phyloP scores from a whole-genome alignment of 176 grass and related monocot genomes.

The Bothriochloa decipiens region DNA sequence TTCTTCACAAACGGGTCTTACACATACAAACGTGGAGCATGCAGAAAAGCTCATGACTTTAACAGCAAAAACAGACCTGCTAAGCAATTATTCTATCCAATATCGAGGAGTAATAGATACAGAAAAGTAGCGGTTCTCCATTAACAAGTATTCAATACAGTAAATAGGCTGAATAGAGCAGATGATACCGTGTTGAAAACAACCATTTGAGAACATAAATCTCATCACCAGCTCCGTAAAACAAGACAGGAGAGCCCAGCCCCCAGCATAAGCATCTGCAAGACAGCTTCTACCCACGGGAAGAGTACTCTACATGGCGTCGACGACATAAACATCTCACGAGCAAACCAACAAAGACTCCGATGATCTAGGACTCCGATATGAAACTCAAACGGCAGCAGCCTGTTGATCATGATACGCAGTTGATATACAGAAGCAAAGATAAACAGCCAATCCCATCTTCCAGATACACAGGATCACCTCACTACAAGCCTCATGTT shows the following conservation, averaged over 20 bases:
- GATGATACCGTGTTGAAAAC: conserved; percentile 12
- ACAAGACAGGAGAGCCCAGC: conserved; percentile 17
- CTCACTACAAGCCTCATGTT: conserved; percentile 29
- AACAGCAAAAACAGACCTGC: neutral
- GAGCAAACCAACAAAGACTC: conserved; percentile 42
- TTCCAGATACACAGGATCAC: conserved; percentile 9
- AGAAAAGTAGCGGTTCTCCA: neutral
- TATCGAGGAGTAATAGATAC: neutral
- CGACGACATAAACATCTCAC: conserved; percentile 35
- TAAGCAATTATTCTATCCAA: conserved; percentile 15
- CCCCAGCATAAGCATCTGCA: conserved; percentile 26
- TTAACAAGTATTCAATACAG: conserved; percentile 20
- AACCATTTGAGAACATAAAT: conserved; percentile 10
- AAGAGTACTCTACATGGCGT: conserved; percentile 18
- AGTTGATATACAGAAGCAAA: conserved; percentile 41
- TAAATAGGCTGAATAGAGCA: conserved; percentile 2
- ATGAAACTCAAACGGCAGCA: conserved; percentile 42
- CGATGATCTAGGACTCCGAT: conserved; percentile 5
- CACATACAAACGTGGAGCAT: neutral
- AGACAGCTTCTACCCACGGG: neutral
- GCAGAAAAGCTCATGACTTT: neutral
- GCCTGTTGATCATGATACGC: conserved; percentile 11
- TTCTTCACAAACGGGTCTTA: neutral
- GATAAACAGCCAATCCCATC: conserved; percentile 23
- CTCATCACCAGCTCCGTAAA: conserved; percentile 16